phyloP scores from a whole-genome alignment of 2,329 filamentous ascomycete species.

The Colletotrichum brevisporum region DNA sequence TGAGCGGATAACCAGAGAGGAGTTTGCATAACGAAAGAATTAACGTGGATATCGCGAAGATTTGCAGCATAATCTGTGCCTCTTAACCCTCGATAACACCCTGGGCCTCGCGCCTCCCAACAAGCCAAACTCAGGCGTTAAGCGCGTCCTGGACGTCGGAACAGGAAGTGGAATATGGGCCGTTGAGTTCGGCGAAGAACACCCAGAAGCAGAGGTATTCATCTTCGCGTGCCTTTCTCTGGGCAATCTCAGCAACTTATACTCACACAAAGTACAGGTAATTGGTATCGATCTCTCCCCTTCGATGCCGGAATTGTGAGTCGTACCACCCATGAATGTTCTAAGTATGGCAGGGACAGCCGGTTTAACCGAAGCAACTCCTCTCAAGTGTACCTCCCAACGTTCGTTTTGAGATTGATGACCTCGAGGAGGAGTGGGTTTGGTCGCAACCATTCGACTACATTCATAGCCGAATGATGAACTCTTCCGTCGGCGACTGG shows the following conservation, averaged over 20 bases:
- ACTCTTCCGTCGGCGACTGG: conserved; percentile 68
- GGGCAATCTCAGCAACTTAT: too few species aligned
- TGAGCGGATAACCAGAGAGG: neutral
- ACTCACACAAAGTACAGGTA: conserved; percentile 39
- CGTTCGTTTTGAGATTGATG: conserved; percentile 55
- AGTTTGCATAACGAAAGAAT: neutral
- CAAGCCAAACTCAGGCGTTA: neutral
- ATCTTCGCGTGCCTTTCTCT: neutral
- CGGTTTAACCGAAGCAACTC: conserved; percentile 33
- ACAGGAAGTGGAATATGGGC: conserved; percentile 45
- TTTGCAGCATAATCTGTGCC: conserved; percentile 68
- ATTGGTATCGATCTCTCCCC: conserved; percentile 56
- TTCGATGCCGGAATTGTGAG: conserved; percentile 55
- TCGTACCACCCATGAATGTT: neutral
- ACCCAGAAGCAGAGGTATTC: conserved; percentile 48
- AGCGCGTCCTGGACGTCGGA: conserved; percentile 43
- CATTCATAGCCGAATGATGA: conserved; percentile 69
- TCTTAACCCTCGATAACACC: conserved; percentile 54
- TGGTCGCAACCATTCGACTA: conserved; percentile 66
- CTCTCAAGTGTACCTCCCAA: conserved; percentile 54
- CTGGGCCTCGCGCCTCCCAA: conserved; percentile 5
- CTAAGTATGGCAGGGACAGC: neutral
- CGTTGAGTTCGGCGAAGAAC: conserved; percentile 51
- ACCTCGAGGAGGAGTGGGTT: conserved; percentile 46
- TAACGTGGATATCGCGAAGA: conserved; percentile 46